Evolutionary conservation across 169 alveolate genomes (phyloP), one percentile per base, ranked within the genome.

Genomic region (Eimeria falciformis): DNA sequence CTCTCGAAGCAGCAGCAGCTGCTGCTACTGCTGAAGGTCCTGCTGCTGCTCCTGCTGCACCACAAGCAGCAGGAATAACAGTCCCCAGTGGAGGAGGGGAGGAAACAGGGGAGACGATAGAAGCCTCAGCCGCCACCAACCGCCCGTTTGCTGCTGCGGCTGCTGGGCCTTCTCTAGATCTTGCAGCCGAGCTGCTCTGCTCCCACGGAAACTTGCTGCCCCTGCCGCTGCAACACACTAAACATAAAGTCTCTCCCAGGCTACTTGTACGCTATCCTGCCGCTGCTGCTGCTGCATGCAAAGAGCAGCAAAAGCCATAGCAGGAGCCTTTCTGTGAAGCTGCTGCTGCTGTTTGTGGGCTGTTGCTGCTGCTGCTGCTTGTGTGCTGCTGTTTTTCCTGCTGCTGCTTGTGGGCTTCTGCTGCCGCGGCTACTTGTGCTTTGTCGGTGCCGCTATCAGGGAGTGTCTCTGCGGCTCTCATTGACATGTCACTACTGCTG

Each of bases 171-270:
- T 7, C 71, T 18, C 45, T 86, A 47, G 92, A 86, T 69, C 56
- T 86, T 23, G 40, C 92, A 14, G 75, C 78, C 27, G 92, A 86
- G 45, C 82, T 86, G 58, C 77, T 86, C 55, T 86, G 92, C 47
- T 55, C 77, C 47, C 92, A 86, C 71, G 75, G 84, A 17, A 68
- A 86, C 29, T 53, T 86, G 78, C 75, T 75, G 37, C 87, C 87
- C n/a, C 69, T 53, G 18, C 65, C 92, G 29, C 45, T 75, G 85
- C 84, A 53, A 33, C 73, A 66, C 14, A 37, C 55, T 62, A 47
- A 86, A 62, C 65, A 71, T 45, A 58, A 86, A 23, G 58, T 47
- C 17, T 40, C 92, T 33, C 68, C 92, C 29, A 53, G 85, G 50
- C 69, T 86, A 43, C 17, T 86, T 75, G 92, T 86, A 56, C 25